Base-by-base conservation (phyloP, 1,139 yeast genomes). In the Saccharomyces hybrid region DNA sequence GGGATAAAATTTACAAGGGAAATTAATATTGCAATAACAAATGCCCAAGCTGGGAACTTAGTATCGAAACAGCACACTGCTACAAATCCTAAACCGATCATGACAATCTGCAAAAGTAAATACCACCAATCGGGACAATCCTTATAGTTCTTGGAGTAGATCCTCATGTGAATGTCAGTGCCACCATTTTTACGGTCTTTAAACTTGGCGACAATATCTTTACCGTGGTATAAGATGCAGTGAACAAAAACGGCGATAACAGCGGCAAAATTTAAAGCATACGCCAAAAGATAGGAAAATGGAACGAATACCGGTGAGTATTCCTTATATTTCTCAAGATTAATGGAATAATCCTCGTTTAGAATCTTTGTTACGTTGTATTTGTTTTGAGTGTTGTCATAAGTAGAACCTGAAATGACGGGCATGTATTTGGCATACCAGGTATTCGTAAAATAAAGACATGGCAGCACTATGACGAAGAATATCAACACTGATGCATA, bases 61-160 rank as follows among this genome's bases (percentile, higher is more conserved):
- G 74, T 69, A 23, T 66, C 64, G 57, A 73, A 69, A 11, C 58
- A 60, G 50, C 67, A 61, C 3, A 65, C 66, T 0, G 74, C 64
- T 2, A 68, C 70, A 52, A 73, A 72, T 0, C 75, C 69, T n/a
- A 73, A 55, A 0, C 67, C 74, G n/a, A 72, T 50, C 11, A 70
- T 63, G 11, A 71, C 56, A 16, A 65, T 63, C 54, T 73, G 74
- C 6, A 74, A 59, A 2, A 68, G 53, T 0, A 57, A 63, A 55
- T 71, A 73, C 78, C 78, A 75, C 74, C 76, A 73, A 50, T 68
- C 71, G 2, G 78, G 78, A 5, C 73, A 74, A 53, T 73, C 75
- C 50, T 68, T 69, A 58, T 72, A 74, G 52, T 69, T 68, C 30
- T 64, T 63, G 58, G 70, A 67, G 67, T 72, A 72, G 50, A 72